These are phyloP conservation scores for Pseudocercospora eumusae DNA, from an alignment of 2,329 filamentous ascomycete genomes.

Conservation along the genomic window DNA sequence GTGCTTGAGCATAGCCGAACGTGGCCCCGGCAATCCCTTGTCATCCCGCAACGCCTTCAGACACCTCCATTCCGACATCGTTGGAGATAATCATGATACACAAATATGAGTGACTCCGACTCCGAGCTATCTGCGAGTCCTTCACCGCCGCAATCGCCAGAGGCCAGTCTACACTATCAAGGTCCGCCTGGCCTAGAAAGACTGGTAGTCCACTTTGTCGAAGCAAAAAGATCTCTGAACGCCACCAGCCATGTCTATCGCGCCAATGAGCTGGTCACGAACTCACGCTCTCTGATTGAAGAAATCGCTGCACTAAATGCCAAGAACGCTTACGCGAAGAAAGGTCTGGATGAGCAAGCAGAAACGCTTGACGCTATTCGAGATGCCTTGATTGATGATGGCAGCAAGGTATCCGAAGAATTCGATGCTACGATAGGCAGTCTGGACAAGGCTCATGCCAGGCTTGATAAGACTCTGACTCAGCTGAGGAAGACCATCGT, in stretches of 20 bases:
- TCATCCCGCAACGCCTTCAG: not conserved
- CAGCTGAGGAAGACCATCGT: constrained; percentile 65
- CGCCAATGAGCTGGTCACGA: constrained; percentile 80
- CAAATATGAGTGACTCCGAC: constrained; percentile 25
- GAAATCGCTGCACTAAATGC: constrained; percentile 71
- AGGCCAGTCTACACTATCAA: constrained; percentile 41
- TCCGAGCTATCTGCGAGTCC: constrained; percentile 29
- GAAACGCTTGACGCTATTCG: constrained; percentile 47
- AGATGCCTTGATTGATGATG: constrained; percentile 47
- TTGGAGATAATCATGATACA: not conserved
- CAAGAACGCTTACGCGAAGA: constrained; percentile 48
- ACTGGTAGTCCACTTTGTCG: constrained; percentile 80
- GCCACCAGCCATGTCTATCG: constrained; percentile 78
- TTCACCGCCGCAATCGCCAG: constrained; percentile 46
- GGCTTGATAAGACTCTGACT: constrained; percentile 66
- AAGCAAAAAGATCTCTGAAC: constrained; percentile 82
- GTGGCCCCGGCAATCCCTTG: not conserved
- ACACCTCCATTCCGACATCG: not conserved
- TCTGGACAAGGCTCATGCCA: constrained; percentile 66
- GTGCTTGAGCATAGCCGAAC: not conserved
- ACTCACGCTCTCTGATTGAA: constrained; percentile 73
- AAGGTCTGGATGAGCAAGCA: constrained; percentile 48
- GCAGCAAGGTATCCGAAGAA: constrained; percentile 46
- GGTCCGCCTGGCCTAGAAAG: constrained; percentile 63
- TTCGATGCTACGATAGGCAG: constrained; percentile 43